Base-by-base conservation (phyloP, 1,284 basidiomycete genomes). In the Entoloma clypeatum region DNA sequence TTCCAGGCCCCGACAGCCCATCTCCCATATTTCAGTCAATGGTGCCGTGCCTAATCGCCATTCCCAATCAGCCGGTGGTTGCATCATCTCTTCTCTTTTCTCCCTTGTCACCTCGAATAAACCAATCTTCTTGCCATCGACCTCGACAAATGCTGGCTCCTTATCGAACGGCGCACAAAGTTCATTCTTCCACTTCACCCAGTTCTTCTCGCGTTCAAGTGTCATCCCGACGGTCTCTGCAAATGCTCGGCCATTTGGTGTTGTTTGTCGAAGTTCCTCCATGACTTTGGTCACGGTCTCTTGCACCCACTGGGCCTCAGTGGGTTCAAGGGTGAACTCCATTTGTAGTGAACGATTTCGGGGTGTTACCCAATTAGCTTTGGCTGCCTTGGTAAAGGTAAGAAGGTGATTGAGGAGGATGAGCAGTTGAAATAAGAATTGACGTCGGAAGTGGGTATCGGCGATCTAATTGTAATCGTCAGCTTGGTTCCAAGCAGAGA, bases 381-480 rank as follows among this genome's bases (percentile, higher is more conserved):
- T 88, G 5, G 77, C 74, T 0, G 74, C 49, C 45, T 82, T 81
- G 0, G 88, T 89, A 60, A 90, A 91, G 3, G 72, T 79, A 14
- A 86, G 71, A 18, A 95, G 72, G 59, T 92, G 89, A 43, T 86
- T 77, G 33, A 92, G 75, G 5, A 92, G 71, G 38, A 94, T 87
- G 25, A 93, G 71, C 9, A 92, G 71, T 58, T 95, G 92, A 53
- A 93, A 82, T 18, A 95, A 71, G 57, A 93, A 79, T 64, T 95
- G 92, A n/a, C 90, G 81, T 16, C 92, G 84, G 66, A 95, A 95
- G 48, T 86, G 79, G 0, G 85, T 83, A 56, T 94, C 91, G 14
- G 88, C 84, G 44, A 94, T 79, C 88, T 92, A 51, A 43, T 51
- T 30, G 36, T 34, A 37, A 34, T 41, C 16, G 44, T 14, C 22